Conservation (phyloP, 1,284 basidiomycete genomes). For the Sporisorium graminicola region DNA sequence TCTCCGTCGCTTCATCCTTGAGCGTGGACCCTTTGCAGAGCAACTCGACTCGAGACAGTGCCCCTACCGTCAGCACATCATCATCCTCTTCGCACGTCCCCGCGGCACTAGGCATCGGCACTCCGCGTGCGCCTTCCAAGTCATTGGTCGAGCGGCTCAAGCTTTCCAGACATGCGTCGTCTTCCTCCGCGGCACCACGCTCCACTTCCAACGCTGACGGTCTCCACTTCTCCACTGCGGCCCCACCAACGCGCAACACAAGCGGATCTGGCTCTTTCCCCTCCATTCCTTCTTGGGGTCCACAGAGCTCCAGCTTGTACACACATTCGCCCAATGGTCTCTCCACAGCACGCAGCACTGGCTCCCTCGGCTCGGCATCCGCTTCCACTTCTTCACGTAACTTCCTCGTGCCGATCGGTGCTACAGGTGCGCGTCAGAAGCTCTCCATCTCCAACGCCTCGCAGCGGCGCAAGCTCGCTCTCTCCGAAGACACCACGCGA, state of each 20-base stretch:
- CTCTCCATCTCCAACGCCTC: conserved; percentile 57
- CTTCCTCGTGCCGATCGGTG: conserved; percentile 63
- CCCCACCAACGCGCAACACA: conserved; percentile 5
- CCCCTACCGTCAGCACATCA: not conserved
- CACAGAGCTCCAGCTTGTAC: not conserved
- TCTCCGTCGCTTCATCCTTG: conserved; percentile 5
- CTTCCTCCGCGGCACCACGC: not conserved
- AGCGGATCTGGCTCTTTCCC: conserved; percentile 14
- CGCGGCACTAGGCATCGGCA: conserved; percentile 40
- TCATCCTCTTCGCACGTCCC: conserved; percentile 26
- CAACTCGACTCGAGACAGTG: not conserved
- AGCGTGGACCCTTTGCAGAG: conserved; percentile 7
- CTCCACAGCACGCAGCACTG: conserved; percentile 20
- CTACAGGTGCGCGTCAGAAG: conserved; percentile 63
- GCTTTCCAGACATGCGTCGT: conserved; percentile 20
- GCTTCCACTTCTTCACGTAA: conserved; percentile 40
- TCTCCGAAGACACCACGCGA: conserved; percentile 36
- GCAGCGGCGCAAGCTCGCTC: conserved; percentile 44
- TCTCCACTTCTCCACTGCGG: conserved; percentile 21
- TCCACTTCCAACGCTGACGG: conserved; percentile 21
- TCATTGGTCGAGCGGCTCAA: conserved; percentile 33
- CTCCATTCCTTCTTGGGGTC: conserved; percentile 24
- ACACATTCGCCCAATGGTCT: conserved; percentile 10
- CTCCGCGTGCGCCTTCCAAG: conserved; percentile 3
- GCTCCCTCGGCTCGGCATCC: conserved; percentile 21